phyloP scores from a whole-genome alignment of 2,329 filamentous ascomycete species.

The Microdochium bolleyi region DNA sequence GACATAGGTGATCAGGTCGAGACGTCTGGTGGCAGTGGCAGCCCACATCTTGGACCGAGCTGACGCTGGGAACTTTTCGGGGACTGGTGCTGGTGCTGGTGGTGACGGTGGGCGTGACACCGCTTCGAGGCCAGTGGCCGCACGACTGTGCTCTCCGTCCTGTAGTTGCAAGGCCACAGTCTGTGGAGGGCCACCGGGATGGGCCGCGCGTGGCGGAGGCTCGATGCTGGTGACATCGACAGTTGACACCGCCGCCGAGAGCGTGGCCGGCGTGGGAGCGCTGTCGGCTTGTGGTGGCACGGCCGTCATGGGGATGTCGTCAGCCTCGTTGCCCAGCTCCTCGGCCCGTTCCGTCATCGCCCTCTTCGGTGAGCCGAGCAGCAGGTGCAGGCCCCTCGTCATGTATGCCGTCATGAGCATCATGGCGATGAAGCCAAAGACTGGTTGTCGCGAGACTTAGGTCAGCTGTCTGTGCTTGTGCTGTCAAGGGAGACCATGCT shows the following conservation, averaged over 20 bases:
- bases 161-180: neutral
- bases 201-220: constrained; percentile 4
- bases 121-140: neutral
- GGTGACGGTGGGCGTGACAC: constrained; percentile 2
- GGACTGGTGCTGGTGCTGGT: constrained; percentile 3
- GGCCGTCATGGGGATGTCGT: constrained; percentile 37
- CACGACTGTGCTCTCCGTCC: neutral
- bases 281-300: constrained; percentile 7
- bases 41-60: constrained; percentile 42
- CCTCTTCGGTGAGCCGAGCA: constrained; percentile 43
- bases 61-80: neutral
- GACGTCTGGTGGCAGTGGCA: constrained; percentile 30
- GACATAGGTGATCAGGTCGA: constrained; percentile 37
- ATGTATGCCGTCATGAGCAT: constrained; percentile 45
- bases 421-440: constrained; percentile 46
- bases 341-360: constrained; percentile 42
- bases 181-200: no score
- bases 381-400: constrained; percentile 42
- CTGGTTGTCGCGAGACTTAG: constrained; percentile 19
- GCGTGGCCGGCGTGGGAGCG: constrained; percentile 11
- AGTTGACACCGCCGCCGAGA: constrained; percentile 10
- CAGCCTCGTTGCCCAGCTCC: constrained; percentile 34
- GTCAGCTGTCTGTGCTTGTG: neutral
- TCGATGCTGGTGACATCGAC: constrained; percentile 6
- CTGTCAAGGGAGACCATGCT: no score